A percentile compares a stretch with the other conserved stretches of the same genome.
These are phyloP conservation scores for Lentinula lateritia DNA, from an alignment of 768 basidiomycete genomes.

Conservation along the genomic window DNA sequence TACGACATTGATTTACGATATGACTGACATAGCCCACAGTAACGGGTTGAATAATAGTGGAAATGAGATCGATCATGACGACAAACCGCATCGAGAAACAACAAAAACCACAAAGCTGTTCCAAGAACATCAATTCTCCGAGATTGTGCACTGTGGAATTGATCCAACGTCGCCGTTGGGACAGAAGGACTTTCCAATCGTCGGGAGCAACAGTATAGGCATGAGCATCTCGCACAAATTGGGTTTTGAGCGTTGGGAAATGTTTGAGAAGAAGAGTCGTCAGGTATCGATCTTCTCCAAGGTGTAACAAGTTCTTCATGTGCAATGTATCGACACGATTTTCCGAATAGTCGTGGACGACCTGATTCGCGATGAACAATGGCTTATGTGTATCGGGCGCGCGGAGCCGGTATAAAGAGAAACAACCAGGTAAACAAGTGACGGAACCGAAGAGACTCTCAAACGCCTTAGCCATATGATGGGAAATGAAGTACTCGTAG, in stretches of 20 bases:
- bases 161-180: constrained; percentile 98
- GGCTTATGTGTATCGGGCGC: constrained; percentile 96
- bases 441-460: constrained; percentile 96
- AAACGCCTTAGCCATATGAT: constrained; percentile 98
- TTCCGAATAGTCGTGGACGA: constrained; percentile 91
- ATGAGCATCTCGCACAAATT: constrained; percentile 91
- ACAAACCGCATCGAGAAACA: constrained; percentile 99
- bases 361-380: constrained; percentile 82
- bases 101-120: constrained; percentile 93
- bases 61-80: constrained; percentile 93
- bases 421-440: constrained; percentile 98
- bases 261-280: constrained; percentile 95
- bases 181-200: constrained; percentile 89
- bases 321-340: constrained; percentile 96
- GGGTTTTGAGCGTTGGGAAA: constrained; percentile 91
- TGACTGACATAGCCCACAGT: constrained; percentile 82
- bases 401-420: constrained; percentile 93
- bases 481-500: constrained; percentile 98
- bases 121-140: constrained; percentile 86
- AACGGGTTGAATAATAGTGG: constrained; percentile 79
- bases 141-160: constrained; percentile 99
- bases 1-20: background rate
- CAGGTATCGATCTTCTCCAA: constrained; percentile 98
- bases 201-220: constrained; percentile 95
- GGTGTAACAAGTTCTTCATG: constrained; percentile 96